Base-by-base conservation (phyloP, 2,329 filamentous ascomycete genomes). In the Daldinia eschscholtzii region DNA sequence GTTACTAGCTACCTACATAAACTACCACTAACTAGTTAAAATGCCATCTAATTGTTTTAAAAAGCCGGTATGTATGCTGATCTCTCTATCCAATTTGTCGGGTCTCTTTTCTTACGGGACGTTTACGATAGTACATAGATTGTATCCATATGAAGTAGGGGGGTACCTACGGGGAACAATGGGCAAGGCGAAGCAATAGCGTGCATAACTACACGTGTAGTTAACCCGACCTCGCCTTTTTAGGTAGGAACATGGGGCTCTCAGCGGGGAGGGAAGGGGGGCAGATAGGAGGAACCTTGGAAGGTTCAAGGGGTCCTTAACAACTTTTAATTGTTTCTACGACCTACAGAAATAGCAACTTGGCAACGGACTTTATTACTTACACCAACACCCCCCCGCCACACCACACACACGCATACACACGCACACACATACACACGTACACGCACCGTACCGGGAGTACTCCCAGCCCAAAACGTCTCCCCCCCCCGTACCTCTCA, bases 241-340 rank as follows among this genome's bases (percentile, higher is more conserved):
- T 67, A 42, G 57, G 57, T 67, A 64, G 41, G 53, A 61, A 56
- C 42, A 61, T 70, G 67, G 64, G 67, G 67, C 61, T 70, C 67
- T 70, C 60, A 41, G 67, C 64, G 60, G 67, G 64, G 67, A 64
- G 52, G 42, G 57, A 67, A 67, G 59, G 44, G 50, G 42, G 37
- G 55, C 26, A 63, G 60, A 64, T 58, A 68, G 35, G 57, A 57
- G 50, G 41, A 60, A 42, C 60, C 46, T 64, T 42, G 48, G 48
- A 41, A 58, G 44, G 44, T 39, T 64, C 58, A 66, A 63, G 56
- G 64, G 62, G 63, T 57, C 58, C 46, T 42, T 63, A 57, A 60
- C 61, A 60, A 56, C 56, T 56, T 63, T 70, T 64, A 60, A 67
- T 64, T 67, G 46, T 52, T 55, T 37, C 67, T 55, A 39, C 52